Conservation (phyloP, 2,329 filamentous ascomycete genomes). For the Hypoxylon sp. region DNA sequence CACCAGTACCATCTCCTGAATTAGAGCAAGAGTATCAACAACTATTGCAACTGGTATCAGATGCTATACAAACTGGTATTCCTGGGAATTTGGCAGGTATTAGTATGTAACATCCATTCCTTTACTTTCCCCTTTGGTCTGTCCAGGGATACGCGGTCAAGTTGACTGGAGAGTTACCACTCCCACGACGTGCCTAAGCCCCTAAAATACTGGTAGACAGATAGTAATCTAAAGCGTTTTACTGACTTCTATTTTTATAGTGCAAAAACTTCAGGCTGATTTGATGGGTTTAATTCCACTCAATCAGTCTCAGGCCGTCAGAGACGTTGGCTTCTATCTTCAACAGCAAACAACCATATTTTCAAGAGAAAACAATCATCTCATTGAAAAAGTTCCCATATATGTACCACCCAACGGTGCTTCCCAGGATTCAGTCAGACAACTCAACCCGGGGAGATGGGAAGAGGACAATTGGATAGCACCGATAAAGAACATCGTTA, state of each 20-base stretch:
- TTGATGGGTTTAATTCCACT: neutral
- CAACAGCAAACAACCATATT: neutral
- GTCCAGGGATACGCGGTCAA: neutral
- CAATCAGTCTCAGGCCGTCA: conserved; percentile 8
- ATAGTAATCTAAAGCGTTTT: neutral
- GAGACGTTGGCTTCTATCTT: conserved; percentile 9
- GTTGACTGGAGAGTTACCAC: neutral
- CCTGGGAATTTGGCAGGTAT: neutral
- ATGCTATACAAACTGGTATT: neutral
- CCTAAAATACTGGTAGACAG: neutral
- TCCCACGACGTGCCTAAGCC: neutral
- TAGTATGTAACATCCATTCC: neutral
- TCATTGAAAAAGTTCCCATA: neutral
- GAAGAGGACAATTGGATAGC: neutral
- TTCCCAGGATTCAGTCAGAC: neutral
- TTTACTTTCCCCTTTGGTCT: neutral
- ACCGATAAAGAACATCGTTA: conserved; percentile 1
- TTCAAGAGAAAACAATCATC: neutral
- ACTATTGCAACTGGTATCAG: neutral
- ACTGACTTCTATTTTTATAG: neutral
- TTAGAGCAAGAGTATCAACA: neutral
- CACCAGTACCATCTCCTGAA: too few species aligned
- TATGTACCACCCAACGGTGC: neutral
- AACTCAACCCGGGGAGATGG: conserved; percentile 4
- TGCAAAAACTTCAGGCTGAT: neutral